Conservation (phyloP, 306 rosid genomes). For the Prunus armeniaca region DNA sequence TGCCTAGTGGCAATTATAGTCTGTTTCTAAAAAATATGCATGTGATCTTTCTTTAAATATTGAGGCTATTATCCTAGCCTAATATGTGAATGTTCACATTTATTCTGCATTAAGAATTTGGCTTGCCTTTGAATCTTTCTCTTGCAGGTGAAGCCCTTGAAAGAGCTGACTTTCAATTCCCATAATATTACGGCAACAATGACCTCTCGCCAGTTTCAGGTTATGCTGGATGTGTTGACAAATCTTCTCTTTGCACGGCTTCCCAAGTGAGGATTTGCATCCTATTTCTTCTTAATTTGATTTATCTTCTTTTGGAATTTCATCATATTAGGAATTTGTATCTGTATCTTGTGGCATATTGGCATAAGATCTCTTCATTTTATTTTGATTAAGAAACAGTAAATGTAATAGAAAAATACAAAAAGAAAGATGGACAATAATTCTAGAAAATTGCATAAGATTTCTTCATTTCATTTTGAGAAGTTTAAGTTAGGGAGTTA, state of each 20-base stretch:
- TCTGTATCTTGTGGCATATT: constrained; percentile 2
- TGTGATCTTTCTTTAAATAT: neutral
- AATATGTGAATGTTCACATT: neutral
- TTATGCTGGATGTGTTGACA: constrained; percentile 88
- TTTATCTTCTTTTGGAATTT: constrained; percentile 3
- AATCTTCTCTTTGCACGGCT: constrained; percentile 91
- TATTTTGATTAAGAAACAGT: neutral
- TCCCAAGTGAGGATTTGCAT: constrained; percentile 69
- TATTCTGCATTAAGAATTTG: neutral
- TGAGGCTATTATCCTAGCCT: neutral
- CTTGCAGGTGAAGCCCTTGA: constrained; percentile 90
- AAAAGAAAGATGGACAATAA: neutral
- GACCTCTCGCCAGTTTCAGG: constrained; percentile 99
- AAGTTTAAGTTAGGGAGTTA: neutral
- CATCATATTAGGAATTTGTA: constrained; percentile 7
- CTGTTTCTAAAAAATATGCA: neutral
- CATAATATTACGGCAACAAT: constrained; percentile 84
- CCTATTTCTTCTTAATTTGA: constrained; percentile 12
- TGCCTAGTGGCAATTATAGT: too few species aligned
- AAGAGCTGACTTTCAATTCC: constrained; percentile 90
- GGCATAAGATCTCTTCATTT: neutral
- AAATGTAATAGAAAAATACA: neutral
- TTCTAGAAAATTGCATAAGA: constrained; percentile 4
- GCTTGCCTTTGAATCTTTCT: constrained; percentile 25
- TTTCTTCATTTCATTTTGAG: neutral